Evolutionary conservation across 192 early-diverging fungal species (phyloP).

Genomic region (Linnemannia zychae): DNA sequence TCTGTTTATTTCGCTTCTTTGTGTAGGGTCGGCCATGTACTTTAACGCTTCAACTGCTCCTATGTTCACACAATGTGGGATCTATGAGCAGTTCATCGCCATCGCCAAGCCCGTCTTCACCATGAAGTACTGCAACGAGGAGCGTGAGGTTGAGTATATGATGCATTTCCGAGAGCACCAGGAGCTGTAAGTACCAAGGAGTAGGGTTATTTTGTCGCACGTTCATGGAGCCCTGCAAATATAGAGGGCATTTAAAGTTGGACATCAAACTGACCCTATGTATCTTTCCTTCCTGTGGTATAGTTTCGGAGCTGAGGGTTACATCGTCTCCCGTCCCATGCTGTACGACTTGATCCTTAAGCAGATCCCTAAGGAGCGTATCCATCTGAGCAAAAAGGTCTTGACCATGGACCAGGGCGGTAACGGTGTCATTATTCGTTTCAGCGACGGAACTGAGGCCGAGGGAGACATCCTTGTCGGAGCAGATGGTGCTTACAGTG

Average conservation of each 20-base stretch:
- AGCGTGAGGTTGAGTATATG: neutral
- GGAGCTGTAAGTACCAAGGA: neutral
- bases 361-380: neutral
- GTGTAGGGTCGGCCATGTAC: neutral
- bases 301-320: neutral
- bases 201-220: neutral
- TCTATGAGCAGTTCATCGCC: conserved; percentile 12
- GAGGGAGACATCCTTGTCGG: conserved; percentile 50
- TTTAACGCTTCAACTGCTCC: neutral
- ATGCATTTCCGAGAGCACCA: neutral
- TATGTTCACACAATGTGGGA: conserved; percentile 10
- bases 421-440: conserved; percentile 25
- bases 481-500: conserved; percentile 45
- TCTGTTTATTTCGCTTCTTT: neutral
- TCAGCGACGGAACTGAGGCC: conserved; percentile 13
- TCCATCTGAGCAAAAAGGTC: conserved; percentile 33
- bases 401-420: conserved; percentile 12
- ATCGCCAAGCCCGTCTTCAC: neutral
- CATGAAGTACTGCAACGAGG: neutral
- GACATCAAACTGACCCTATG: neutral
- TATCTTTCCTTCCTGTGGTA: neutral
- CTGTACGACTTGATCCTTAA: conserved; percentile 8
- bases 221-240: neutral
- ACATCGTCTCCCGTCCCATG: conserved; percentile 15
- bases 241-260: neutral